Evolutionary conservation across 495 filamentous ascomycete species (phyloP).

Genomic region (Acidiella bohemica): DNA sequence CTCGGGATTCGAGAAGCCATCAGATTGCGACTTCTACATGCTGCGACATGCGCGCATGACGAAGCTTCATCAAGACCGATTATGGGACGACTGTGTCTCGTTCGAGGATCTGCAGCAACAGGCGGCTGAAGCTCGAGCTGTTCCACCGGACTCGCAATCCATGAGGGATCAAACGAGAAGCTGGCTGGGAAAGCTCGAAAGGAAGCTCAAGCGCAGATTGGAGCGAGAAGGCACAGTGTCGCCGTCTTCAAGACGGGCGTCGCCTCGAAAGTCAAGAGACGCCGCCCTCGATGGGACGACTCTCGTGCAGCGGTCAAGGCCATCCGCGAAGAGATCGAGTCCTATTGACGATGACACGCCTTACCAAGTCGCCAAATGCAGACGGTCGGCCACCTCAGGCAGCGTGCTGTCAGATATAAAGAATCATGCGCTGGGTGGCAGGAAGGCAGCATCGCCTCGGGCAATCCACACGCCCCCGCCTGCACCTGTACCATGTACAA

Average conservation of each 20-base stretch:
- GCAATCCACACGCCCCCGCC: too few species aligned
- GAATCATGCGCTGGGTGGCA: too few species aligned
- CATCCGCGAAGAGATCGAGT: neutral
- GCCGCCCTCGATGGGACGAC: constrained; percentile 6
- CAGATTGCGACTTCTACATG: constrained; percentile 41
- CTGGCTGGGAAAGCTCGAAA: constrained; percentile 9
- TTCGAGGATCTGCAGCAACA: constrained; percentile 43
- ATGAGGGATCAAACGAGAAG: constrained; percentile 13
- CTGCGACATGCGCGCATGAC: constrained; percentile 51
- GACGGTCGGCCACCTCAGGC: too few species aligned
- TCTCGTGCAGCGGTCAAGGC: neutral
- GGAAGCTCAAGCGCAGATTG: constrained; percentile 7
- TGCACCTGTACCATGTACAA: too few species aligned
- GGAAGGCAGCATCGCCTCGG: too few species aligned
- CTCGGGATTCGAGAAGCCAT: constrained; percentile 48
- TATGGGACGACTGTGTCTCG: constrained; percentile 40
- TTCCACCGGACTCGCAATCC: constrained; percentile 2
- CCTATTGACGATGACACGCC: constrained; percentile 1
- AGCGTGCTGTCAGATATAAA: too few species aligned
- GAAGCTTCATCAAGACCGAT: constrained; percentile 48
- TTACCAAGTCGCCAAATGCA: constrained; percentile 4
- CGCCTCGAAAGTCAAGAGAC: neutral
- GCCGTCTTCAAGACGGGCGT: constrained; percentile 5
- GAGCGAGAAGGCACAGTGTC: constrained; percentile 9
- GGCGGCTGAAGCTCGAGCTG: constrained; percentile 33